A percentile compares a stretch with the other conserved stretches of the same genome.
Evolutionary conservation across 371 early-diverging fungal genomes (phyloP).

Genomic region (Rhizopus stolonifer): DNA sequence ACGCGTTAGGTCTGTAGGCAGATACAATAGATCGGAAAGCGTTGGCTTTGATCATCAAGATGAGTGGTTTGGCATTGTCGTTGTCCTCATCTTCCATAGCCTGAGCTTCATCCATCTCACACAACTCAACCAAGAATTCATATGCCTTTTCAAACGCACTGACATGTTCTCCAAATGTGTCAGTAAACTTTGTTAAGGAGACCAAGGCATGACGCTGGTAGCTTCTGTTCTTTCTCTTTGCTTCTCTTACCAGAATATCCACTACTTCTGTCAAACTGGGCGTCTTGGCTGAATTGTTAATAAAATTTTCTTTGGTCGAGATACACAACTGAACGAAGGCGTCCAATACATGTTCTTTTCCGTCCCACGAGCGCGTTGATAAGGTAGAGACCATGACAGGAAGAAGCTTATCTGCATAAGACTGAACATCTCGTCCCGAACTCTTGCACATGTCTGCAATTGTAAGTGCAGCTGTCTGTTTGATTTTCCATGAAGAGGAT

Average conservation of each 20-base stretch:
- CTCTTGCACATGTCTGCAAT: slow-evolving; percentile 64
- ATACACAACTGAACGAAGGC: slow-evolving; percentile 65
- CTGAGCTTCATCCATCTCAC: slow-evolving; percentile 50
- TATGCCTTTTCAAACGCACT: slow-evolving; percentile 58
- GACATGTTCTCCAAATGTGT: slow-evolving; percentile 50
- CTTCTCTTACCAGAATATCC: slow-evolving; percentile 67
- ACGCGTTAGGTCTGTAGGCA: slow-evolving; percentile 51
- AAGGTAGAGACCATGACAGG: slow-evolving; percentile 67
- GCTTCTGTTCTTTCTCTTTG: slow-evolving; percentile 67
- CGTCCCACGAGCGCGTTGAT: slow-evolving; percentile 83
- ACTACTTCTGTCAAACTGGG: slow-evolving; percentile 45
- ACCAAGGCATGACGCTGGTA: slow-evolving; percentile 73
- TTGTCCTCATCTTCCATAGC: slow-evolving; percentile 66
- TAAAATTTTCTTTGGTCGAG: slow-evolving; percentile 51
- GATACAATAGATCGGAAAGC: slow-evolving; percentile 67
- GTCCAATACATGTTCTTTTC: slow-evolving; percentile 82
- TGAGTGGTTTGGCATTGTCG: slow-evolving; percentile 65
- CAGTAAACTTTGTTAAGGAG: slow-evolving; percentile 60
- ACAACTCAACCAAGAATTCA: slow-evolving; percentile 57
- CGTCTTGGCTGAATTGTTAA: slow-evolving; percentile 26
- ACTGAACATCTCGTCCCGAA: slow-evolving; percentile 30
- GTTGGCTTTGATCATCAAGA: slow-evolving; percentile 67
- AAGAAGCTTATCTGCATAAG: slow-evolving; percentile 53
- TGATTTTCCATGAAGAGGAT: slow-evolving; percentile 76
- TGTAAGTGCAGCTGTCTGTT: slow-evolving; percentile 74